phyloP scores from a whole-genome alignment of 75 land plant genomes.

The Pinus tabuliformis region DNA sequence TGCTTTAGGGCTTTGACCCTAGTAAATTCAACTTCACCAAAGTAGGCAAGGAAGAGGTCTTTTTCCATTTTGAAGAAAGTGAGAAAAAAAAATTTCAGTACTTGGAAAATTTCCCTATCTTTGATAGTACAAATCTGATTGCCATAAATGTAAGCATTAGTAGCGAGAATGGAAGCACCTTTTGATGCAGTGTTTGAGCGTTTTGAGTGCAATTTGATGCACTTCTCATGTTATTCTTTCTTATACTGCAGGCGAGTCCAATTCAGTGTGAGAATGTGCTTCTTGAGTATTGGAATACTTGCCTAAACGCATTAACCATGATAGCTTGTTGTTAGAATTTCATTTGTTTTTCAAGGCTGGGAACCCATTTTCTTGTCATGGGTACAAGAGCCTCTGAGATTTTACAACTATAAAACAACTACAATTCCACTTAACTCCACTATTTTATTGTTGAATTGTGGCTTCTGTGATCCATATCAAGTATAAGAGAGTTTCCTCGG shows the following conservation, averaged over 20 bases:
- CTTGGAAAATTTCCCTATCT: slow-evolving; percentile 38
- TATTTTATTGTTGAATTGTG: no score
- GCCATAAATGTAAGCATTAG: slow-evolving; percentile 76
- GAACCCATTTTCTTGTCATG: slow-evolving; percentile 73
- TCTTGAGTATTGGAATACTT: slow-evolving; percentile 73
- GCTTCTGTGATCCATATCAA: no score
- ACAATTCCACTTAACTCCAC: slow-evolving; percentile 72
- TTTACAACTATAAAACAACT: slow-evolving; percentile 98
- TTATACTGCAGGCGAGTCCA: no score
- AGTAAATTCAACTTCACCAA: no score
- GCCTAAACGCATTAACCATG: slow-evolving; percentile 77
- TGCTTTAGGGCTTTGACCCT: slow-evolving; percentile 37
- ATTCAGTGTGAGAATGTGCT: no score
- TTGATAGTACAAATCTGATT: slow-evolving; percentile 68
- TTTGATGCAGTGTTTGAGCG: not conserved
- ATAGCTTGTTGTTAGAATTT: slow-evolving; percentile 78
- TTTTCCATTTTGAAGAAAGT: no score
- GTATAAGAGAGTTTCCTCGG: no score
- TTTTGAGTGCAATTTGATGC: no score
- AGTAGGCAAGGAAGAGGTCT: no score
- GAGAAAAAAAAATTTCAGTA: slow-evolving; percentile 24
- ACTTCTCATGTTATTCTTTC: no score
- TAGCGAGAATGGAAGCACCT: no score
- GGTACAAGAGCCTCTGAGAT: slow-evolving; percentile 95
- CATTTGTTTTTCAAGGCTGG: slow-evolving; percentile 78